Evolutionary conservation across 2,329 filamentous ascomycete species (phyloP).

Genomic region (Verticillium nubilum): DNA sequence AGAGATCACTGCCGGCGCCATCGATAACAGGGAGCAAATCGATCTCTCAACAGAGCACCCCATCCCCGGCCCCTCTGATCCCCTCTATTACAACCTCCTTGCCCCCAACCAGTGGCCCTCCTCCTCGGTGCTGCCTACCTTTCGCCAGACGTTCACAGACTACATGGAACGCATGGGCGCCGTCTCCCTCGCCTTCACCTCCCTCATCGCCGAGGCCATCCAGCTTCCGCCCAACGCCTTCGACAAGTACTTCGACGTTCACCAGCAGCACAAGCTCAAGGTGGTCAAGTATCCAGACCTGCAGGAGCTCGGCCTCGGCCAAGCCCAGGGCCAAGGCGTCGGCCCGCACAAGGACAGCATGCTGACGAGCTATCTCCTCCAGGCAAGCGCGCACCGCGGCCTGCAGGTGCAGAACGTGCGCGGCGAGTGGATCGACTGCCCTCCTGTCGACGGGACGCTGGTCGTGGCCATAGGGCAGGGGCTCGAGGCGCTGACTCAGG

Average conservation of each 20-base stretch:
- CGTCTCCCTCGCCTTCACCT: conserved; percentile 70
- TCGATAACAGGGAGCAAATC: conserved; percentile 81
- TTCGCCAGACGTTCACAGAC: conserved; percentile 63
- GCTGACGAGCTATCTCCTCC: conserved; percentile 75
- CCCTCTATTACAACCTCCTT: conserved; percentile 68
- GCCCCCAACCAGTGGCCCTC: conserved; percentile 80
- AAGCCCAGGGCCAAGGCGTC: conserved; percentile 51
- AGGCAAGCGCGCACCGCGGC: conserved; percentile 69
- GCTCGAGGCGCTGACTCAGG: conserved; percentile 76
- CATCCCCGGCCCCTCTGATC: conserved; percentile 54
- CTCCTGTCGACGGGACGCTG: conserved; percentile 68
- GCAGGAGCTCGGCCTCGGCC: conserved; percentile 45
- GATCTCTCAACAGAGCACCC: conserved; percentile 78
- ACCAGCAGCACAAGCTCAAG: conserved; percentile 82
- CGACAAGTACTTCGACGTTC: conserved; percentile 69
- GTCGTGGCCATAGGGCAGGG: conserved; percentile 87
- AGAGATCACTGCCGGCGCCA: conserved; percentile 66
- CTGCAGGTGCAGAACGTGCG: conserved; percentile 77
- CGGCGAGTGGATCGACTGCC: conserved; percentile 78
- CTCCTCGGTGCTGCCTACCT: conserved; percentile 54
- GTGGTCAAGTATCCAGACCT: conserved; percentile 81
- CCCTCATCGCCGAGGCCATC: conserved; percentile 79
- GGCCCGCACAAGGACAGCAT: conserved; percentile 84
- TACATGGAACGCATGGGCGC: conserved; percentile 73
- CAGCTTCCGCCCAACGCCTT: conserved; percentile 65